Evolutionary conservation across 441 rosid species (phyloP), one percentile per base, ranked within the genome.

Genomic region (Dalechampia spathulata): DNA sequence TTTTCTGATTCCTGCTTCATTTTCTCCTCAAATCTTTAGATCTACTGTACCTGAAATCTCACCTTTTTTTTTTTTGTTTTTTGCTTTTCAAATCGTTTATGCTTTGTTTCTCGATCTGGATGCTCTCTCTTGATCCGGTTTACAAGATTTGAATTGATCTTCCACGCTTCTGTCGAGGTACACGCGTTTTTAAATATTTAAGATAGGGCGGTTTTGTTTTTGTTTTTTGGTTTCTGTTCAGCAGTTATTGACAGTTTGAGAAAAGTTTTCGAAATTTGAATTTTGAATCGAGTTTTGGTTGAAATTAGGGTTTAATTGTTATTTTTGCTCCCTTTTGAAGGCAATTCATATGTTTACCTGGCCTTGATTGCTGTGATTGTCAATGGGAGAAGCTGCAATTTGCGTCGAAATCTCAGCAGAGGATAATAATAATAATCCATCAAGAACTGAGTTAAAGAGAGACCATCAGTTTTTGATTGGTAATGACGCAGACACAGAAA

Each of bases 361-460:
- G 44, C 26, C 57, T 14, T 17, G 23, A 13, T 32, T 45, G 57
- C 57, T 54, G 51, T 60, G 30, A 49, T 58, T 17, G 52, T 42
- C 60, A 56, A 79, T 82, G 89, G 91, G 67, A 72, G 91, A 78
- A 65, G 78, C 40, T 49, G 72, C 69, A 23, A 69, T 69, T 72
- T 75, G 79, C 68, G 43, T 58, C 68, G 71, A 72, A 53, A 67
- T 70, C 15, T 25, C 30, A 0, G 26, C 53, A 34, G 79, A 65
- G 60, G 75, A 41, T 62, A 51, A 32, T 9, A 25, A 61, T 66
- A 73, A 56, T 48, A 27, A 30, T 30, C 8, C 71, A 49, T 46
- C 64, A 15, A 59, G 47, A 54, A 44, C 45, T 40, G 88, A 82
- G 56, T 68, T 72, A 77, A 81, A 75, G 56, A 72, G 77, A 25